Percentiles rank a stretch among this genome's conserved stretches.
phyloP scores from a whole-genome alignment of 257 asterid species.

The Capsicum pubescens region DNA sequence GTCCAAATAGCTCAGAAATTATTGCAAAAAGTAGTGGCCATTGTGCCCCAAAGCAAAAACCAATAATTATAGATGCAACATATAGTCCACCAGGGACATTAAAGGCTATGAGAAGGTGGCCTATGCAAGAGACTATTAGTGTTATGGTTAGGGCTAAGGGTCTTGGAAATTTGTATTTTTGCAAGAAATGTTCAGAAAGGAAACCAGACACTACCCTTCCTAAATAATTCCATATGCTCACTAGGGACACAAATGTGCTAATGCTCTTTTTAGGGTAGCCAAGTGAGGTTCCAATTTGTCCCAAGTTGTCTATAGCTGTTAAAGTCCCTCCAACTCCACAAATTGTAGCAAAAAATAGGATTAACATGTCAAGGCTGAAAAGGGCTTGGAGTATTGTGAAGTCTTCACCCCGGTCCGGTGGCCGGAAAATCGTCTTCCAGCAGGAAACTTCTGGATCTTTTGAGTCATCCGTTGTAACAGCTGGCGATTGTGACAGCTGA shows the following conservation, averaged over 20 bases:
- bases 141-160: conserved; percentile 59
- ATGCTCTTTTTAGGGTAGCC: conserved; percentile 66
- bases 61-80: conserved; percentile 73
- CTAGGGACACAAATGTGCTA: conserved; percentile 79
- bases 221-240: conserved; percentile 82
- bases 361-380: conserved; percentile 66
- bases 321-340: conserved; percentile 85
- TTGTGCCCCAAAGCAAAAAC: conserved; percentile 87
- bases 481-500: not conserved
- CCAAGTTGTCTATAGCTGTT: conserved; percentile 76
- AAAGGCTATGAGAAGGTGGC: conserved; percentile 72
- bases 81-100: conserved; percentile 65
- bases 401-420: conserved; percentile 71
- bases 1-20: conserved; percentile 79
- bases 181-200: conserved; percentile 57
- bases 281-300: conserved; percentile 67
- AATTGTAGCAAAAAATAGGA: conserved; percentile 63
- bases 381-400: conserved; percentile 80
- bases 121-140: conserved; percentile 54
- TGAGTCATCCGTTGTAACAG: not conserved
- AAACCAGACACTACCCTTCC: conserved; percentile 80
- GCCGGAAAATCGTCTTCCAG: conserved; percentile 62
- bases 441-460: conserved; percentile 52
- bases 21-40: conserved; percentile 84
- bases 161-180: conserved; percentile 67